Evolutionary conservation across 306 rosid species (phyloP), one percentile per base, ranked within the genome.

Genomic region (Quercus robur): DNA sequence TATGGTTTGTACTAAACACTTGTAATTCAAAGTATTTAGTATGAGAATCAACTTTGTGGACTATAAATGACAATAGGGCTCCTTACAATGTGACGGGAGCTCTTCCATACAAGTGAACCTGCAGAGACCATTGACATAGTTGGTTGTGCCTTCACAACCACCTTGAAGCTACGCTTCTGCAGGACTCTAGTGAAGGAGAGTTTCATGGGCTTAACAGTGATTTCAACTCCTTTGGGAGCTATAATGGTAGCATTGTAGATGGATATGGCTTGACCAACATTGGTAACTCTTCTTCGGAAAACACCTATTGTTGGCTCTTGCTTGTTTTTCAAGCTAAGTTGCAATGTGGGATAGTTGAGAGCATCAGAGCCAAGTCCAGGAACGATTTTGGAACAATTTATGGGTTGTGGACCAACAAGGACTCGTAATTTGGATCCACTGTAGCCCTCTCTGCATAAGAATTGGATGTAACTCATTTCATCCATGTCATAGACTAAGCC

Each of bases 401-500:
- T 58, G 41, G 90, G 74, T 21, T 78, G 80, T 23, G 89, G 79
- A 2, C 94, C 96, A 2, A 81, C 81, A 18, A 95, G 38, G 15
- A 78, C 77, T 41, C 86, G 81, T 33, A 95, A 73, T 5, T 81
- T 49, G 20, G 94, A 80, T 70, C 87, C 90, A 0, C 26, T 82
- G 54, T 89, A 93, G 67, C 99, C 99, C 77, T 93, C 97, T 2
- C 46, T 87, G 88, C 99, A 93, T 67, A 95, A 81, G 86, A 90
- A 93, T 38, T 90, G 97, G 58, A 89, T 77, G 77, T 93, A 95
- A 7, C 77, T 80, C 71, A 91, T 73, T 41, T 86, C 90, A 5
- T 88, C 78, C 87, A 87, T 85, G 78, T 95, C 99, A 30, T 93
- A 95, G 76, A 95, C 74, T 82, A 93, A 69, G 77, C 99, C 97